These are phyloP conservation scores for Xanthoconium separans DNA, from an alignment of 1,284 basidiomycete genomes.

Conservation along the genomic window DNA sequence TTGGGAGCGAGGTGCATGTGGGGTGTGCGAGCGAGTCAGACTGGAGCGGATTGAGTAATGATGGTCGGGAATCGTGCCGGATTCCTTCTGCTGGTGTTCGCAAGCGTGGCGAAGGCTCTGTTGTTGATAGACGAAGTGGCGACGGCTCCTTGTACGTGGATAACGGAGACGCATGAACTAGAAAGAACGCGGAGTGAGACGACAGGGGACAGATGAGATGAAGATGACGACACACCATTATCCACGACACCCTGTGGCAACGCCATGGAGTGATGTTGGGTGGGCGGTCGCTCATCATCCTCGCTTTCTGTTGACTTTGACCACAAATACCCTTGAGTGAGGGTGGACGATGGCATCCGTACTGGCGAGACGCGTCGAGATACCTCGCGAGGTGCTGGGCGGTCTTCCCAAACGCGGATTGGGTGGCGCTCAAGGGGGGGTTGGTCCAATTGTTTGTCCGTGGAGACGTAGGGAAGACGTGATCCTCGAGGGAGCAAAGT, in stretches of 20 bases:
- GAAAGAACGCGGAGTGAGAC: slow-evolving; percentile 9
- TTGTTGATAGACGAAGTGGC: neutral
- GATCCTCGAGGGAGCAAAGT: neutral
- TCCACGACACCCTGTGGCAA: neutral
- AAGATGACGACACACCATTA: slow-evolving; percentile 8
- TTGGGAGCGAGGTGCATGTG: neutral
- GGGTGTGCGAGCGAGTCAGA: neutral
- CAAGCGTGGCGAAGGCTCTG: neutral
- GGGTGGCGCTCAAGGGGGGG: slow-evolving; percentile 17
- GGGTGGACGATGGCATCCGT: neutral
- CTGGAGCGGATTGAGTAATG: neutral
- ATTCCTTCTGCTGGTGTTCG: neutral
- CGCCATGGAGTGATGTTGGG: neutral
- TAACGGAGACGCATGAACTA: slow-evolving; percentile 5
- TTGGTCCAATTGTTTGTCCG: neutral
- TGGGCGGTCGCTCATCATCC: neutral
- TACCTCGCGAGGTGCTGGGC: slow-evolving; percentile 6
- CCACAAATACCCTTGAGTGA: neutral
- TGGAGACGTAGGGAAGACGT: slow-evolving; percentile 6
- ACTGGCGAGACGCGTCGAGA: slow-evolving; percentile 15
- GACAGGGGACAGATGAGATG: neutral
- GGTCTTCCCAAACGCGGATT: slow-evolving; percentile 30
- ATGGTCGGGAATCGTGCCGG: neutral
- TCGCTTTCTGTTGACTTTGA: neutral
- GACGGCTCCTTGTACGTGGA: neutral